Percentiles rank a stretch among this genome's conserved stretches.
Evolutionary conservation across 768 basidiomycete genomes (phyloP).

Genomic region (Calocera viscosa): DNA sequence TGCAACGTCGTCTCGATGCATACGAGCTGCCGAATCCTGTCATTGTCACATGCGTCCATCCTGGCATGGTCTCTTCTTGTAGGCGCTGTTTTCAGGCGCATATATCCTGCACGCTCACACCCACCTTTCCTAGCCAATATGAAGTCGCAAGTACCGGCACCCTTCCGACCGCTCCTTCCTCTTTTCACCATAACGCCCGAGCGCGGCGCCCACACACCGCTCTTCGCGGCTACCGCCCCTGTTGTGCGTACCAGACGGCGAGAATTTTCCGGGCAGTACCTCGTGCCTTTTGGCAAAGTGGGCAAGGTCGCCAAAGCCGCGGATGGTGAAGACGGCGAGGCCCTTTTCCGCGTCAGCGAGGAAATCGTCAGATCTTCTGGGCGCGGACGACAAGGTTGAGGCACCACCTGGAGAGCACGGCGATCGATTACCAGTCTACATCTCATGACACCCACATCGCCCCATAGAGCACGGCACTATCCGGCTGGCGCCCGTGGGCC

Average conservation of each 20-base stretch:
- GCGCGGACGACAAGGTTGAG: neutral
- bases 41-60: neutral
- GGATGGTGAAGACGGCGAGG: constrained; percentile 3
- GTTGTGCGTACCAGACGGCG: neutral
- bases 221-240: constrained; percentile 7
- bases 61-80: constrained; percentile 5
- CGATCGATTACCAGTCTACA: neutral
- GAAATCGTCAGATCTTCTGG: constrained; percentile 2
- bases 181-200: neutral
- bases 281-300: constrained; percentile 4
- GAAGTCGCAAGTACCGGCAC: neutral
- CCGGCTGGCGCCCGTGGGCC: neutral
- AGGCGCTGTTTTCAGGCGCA: neutral
- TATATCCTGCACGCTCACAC: neutral
- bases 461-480: neutral
- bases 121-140: neutral
- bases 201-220: constrained; percentile 4
- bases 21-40: neutral
- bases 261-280: constrained; percentile 9
- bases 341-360: constrained; percentile 4
- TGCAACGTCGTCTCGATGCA: neutral
- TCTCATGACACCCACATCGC: neutral
- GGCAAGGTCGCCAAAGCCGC: constrained; percentile 7
- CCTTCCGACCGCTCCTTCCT: constrained; percentile 6
- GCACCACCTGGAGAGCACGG: neutral